phyloP scores from a whole-genome alignment of 257 asterid species.

The Solanum stenotomum region DNA sequence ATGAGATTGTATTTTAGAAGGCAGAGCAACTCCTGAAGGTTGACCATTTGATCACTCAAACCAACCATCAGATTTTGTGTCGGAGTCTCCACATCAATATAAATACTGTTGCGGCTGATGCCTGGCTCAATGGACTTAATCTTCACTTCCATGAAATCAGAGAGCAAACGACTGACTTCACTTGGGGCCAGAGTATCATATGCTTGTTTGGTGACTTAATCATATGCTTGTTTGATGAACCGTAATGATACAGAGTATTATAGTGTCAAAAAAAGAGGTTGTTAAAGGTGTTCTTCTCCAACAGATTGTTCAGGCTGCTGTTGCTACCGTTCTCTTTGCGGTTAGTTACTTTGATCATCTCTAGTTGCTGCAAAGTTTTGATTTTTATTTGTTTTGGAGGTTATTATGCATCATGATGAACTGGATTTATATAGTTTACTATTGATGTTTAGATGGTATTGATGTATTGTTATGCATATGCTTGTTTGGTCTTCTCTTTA shows the following conservation, averaged over 20 bases:
- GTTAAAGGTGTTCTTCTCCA: slow-evolving; percentile 87
- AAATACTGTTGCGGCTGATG: too few species aligned
- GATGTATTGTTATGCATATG: background rate
- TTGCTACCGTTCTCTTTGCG: slow-evolving; percentile 70
- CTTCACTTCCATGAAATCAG: too few species aligned
- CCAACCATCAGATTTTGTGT: background rate
- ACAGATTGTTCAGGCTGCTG: slow-evolving; percentile 80
- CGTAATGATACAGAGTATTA: too few species aligned
- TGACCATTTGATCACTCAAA: background rate
- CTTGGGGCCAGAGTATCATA: too few species aligned
- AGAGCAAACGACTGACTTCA: too few species aligned
- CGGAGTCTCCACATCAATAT: background rate
- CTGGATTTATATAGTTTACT: background rate
- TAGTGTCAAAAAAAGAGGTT: slow-evolving; percentile 53
- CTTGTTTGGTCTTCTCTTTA: background rate
- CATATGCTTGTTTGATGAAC: too few species aligned
- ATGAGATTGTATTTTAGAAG: background rate
- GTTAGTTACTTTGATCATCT: slow-evolving; percentile 27
- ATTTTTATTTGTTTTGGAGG: background rate
- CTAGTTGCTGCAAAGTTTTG: background rate
- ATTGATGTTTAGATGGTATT: background rate
- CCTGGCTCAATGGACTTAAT: too few species aligned
- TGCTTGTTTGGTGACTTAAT: too few species aligned
- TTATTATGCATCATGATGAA: background rate
- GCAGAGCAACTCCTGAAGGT: background rate